phyloP scores from a whole-genome alignment of 225 moss, liverwort and hornwort genomes.

The Asterella californica region DNA sequence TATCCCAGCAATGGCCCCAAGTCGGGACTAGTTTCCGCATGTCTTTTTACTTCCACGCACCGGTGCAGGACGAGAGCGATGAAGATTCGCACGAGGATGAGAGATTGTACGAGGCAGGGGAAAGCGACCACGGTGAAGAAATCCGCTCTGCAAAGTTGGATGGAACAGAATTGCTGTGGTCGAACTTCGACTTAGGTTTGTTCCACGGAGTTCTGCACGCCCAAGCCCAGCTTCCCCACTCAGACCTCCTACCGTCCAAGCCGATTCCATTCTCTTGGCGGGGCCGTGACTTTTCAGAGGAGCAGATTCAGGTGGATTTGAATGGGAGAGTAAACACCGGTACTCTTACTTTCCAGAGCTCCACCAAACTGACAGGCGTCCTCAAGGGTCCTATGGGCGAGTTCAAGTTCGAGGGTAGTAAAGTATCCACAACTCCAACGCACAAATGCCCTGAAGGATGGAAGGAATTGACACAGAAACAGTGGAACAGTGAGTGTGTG shows the following conservation, averaged over 20 bases:
- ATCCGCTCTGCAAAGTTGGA: background rate
- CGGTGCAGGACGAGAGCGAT: background rate
- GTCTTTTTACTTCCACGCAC: background rate
- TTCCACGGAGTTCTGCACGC: constrained; percentile 1
- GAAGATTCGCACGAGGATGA: background rate
- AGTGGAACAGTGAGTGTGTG: background rate
- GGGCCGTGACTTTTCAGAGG: background rate
- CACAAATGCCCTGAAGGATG: background rate
- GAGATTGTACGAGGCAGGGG: background rate
- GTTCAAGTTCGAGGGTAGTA: constrained; percentile 1
- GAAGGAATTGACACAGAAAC: background rate
- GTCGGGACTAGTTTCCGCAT: background rate
- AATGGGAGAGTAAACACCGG: background rate
- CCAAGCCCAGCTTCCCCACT: background rate
- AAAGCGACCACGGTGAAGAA: background rate
- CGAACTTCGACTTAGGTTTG: background rate
- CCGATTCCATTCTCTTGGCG: constrained; percentile 1
- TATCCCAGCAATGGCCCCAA: background rate
- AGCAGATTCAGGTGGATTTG: background rate
- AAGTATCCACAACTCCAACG: background rate
- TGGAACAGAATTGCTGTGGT: background rate
- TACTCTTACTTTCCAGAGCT: background rate
- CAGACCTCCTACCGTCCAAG: background rate
- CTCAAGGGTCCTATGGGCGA: background rate
- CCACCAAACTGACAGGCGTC: constrained; percentile 2